Evolutionary conservation across 768 basidiomycete genomes (phyloP).

Genomic region (Flagelloscypha sp.): DNA sequence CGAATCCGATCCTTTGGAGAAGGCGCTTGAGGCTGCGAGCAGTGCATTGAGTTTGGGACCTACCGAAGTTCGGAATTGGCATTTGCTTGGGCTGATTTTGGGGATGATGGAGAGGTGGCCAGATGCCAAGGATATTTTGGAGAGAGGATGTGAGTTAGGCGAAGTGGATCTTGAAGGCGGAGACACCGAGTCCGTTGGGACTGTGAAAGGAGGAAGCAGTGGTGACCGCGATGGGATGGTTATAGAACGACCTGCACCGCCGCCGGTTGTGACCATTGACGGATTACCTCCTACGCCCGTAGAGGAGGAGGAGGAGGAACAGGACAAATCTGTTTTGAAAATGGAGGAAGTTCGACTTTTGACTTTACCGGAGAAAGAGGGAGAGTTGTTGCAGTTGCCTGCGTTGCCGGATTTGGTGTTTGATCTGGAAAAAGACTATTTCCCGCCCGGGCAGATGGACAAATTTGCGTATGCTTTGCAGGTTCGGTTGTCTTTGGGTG

Average conservation of each 20-base stretch:
- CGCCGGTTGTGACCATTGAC: no score
- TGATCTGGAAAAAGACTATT: conserved; percentile 37
- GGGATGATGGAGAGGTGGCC: conserved; percentile 72
- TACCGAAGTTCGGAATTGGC: conserved; percentile 72
- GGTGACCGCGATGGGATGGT: no score
- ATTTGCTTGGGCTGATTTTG: conserved; percentile 79
- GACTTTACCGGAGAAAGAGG: conserved; percentile 2
- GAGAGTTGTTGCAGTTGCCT: no score
- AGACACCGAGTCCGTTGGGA: conserved; percentile 18
- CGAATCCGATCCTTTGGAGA: no score
- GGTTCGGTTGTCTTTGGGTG: conserved; percentile 78
- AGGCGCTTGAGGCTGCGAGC: no score
- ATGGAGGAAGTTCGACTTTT: conserved; percentile 4
- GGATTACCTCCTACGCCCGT: conserved; percentile 11
- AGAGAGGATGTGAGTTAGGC: conserved; percentile 60
- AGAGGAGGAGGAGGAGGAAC: conserved; percentile 14
- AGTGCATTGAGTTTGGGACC: no score
- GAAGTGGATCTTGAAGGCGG: conserved; percentile 36
- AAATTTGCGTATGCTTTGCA: conserved; percentile 75
- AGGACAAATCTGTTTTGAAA: conserved; percentile 11
- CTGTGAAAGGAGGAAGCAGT: conserved; percentile 7
- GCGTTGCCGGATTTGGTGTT: no score
- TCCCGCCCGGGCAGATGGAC: conserved; percentile 43
- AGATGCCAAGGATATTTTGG: conserved; percentile 68
- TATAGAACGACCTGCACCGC: no score